These are phyloP conservation scores for Dimocarpus longan DNA, from an alignment of 345 rosid genomes.

Conservation along the genomic window DNA sequence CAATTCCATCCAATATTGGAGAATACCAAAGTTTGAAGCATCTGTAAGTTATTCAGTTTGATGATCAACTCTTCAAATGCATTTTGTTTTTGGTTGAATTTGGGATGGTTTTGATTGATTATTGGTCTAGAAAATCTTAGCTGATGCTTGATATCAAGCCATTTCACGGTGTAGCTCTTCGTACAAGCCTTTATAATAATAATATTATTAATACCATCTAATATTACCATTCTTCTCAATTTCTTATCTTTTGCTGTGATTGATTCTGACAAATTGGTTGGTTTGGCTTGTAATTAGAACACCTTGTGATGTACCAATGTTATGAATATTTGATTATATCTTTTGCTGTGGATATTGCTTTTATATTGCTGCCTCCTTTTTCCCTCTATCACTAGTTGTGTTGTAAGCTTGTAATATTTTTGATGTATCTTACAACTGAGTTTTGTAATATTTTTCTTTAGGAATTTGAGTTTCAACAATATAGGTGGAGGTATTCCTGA, in stretches of 20 bases:
- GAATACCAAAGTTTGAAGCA: slow-evolving; percentile 48
- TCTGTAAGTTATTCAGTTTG: slow-evolving; percentile 47
- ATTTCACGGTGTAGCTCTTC: too few relatives aligned
- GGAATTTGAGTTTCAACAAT: slow-evolving; percentile 70
- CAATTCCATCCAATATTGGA: slow-evolving; percentile 60
- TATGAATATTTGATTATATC: too few relatives aligned
- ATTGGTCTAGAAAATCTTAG: not conserved
- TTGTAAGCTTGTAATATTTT: not conserved
- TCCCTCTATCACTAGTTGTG: not conserved
- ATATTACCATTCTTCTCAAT: too few relatives aligned
- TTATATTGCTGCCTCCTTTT: not conserved
- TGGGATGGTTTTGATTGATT: not conserved
- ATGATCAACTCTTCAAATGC: not conserved
- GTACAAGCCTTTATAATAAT: too few relatives aligned
- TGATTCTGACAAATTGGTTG: too few relatives aligned
- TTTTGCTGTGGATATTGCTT: not conserved
- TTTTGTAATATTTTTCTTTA: slow-evolving; percentile 19
- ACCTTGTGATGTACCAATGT: too few relatives aligned
- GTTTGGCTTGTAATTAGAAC: too few relatives aligned
- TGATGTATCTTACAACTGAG: not conserved
- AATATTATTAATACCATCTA: too few relatives aligned
- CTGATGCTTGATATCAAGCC: too few relatives aligned
- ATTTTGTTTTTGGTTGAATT: not conserved
- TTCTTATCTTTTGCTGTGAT: too few relatives aligned
- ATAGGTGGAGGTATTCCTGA: slow-evolving; percentile 44